Base-by-base conservation (phyloP, 169 alveolate genomes). In the Theileria annulata region DNA sequence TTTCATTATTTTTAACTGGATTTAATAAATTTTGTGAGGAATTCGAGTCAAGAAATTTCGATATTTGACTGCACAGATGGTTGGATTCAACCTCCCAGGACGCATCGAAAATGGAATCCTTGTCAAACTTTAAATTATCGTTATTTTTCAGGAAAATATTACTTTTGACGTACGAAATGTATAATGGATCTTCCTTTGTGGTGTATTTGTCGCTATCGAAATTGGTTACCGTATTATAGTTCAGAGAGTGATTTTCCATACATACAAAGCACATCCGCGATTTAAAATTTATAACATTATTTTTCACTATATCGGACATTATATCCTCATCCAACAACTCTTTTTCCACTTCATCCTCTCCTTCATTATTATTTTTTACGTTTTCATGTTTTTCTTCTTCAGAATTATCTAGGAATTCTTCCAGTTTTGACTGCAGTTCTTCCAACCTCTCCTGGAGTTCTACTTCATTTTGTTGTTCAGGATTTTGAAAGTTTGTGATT, bases 1-100 rank as follows among this genome's bases (percentile, higher is more conserved):
- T 42, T 10, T 42, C 51, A 42, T 2, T 1, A 42, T 12, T 42
- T 42, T 42, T 1, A 8, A 8, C 51, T 3, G 51, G 13, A 2
- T 42, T 42, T 42, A 17, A 42, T 42, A 42, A 42, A 42, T 42
- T 42, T 10, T 42, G 1, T 3, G 51, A 8, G 3, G 51, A 42
- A 8, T 2, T 42, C 4, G 72, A 13, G 47, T 28, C 51, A 25
- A 42, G 37, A 25, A 81, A 58, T 19, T 9, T 31, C 51, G 28
- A 54, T 12, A 81, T 21, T 13, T 71, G 73, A 23, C 51, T 63
- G 59, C 82, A 42, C 5, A 66, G 72, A 17, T 73, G 82, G 35
- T 63, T 37, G n/a, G 90, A 30, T 59, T 83, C 90, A 31, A 59
- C 75, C 12, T 75, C 85, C 90, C 85, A 83, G 59, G 90, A 83